A percentile compares a stretch with the other conserved stretches of the same genome.
phyloP scores from a whole-genome alignment of 2,329 filamentous ascomycete species.

The Fusarium algeriense region DNA sequence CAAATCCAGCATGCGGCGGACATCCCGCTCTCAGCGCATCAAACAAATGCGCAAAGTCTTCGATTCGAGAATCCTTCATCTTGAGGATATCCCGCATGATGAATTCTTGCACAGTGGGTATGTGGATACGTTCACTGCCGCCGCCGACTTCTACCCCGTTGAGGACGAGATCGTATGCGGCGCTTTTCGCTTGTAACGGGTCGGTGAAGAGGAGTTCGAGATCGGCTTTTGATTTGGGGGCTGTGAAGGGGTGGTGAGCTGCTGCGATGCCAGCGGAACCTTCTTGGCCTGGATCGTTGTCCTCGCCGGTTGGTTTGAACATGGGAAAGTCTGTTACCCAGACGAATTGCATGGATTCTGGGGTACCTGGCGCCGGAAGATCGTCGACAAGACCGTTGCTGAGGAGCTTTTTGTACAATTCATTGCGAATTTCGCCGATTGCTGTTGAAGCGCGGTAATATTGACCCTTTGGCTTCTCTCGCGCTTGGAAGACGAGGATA shows the following conservation, averaged over 20 bases:
- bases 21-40: slow-evolving; percentile 86
- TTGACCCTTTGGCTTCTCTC: slow-evolving; percentile 71
- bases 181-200: slow-evolving; percentile 79
- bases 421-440: slow-evolving; percentile 78
- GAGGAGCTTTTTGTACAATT: slow-evolving; percentile 73
- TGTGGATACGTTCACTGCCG: slow-evolving; percentile 92
- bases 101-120: slow-evolving; percentile 83
- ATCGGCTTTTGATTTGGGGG: slow-evolving; percentile 78
- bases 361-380: background rate
- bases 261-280: slow-evolving; percentile 83
- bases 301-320: slow-evolving; percentile 78
- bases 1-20: slow-evolving; percentile 94
- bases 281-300: slow-evolving; percentile 79
- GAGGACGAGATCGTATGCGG: slow-evolving; percentile 95
- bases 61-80: slow-evolving; percentile 78
- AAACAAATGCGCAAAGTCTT: slow-evolving; percentile 86
- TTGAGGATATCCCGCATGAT: slow-evolving; percentile 86
- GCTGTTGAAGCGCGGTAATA: slow-evolving; percentile 70
- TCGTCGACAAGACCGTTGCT: background rate
- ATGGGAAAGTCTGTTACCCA: slow-evolving; percentile 95
- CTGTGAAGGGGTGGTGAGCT: slow-evolving; percentile 96
- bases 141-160: slow-evolving; percentile 96
- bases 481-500: slow-evolving; percentile 84
- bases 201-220: slow-evolving; percentile 79
- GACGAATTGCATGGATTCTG: slow-evolving; percentile 71